These are phyloP conservation scores for Diospyros kaki DNA, from an alignment of 148 eudicot genomes.

Conservation along the genomic window DNA sequence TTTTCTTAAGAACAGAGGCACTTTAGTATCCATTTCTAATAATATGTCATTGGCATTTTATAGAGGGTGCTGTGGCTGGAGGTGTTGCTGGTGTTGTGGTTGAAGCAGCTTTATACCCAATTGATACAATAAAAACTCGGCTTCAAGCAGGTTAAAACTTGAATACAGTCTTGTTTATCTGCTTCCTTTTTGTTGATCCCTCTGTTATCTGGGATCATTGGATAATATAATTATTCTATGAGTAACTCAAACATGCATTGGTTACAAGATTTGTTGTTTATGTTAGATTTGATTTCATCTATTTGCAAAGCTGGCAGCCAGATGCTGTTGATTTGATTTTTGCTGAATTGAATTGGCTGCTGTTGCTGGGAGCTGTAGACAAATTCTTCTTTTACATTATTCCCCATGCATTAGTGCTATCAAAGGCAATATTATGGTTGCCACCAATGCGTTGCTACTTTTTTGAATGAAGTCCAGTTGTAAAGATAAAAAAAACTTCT, in stretches of 20 bases:
- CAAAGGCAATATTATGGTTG: neutral
- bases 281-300: neutral
- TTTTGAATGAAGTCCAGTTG: neutral
- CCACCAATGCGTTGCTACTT: neutral
- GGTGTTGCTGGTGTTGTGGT: slow-evolving; percentile 80
- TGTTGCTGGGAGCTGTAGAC: neutral
- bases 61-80: slow-evolving; percentile 87
- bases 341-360: neutral
- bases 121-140: slow-evolving; percentile 89
- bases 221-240: neutral
- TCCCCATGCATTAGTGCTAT: neutral
- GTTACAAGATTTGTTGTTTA: neutral
- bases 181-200: neutral
- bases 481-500: neutral
- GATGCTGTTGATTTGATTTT: neutral
- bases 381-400: neutral
- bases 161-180: neutral
- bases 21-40: neutral
- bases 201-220: neutral
- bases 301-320: neutral
- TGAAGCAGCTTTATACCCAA: slow-evolving; percentile 74
- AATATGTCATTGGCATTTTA: slow-evolving; percentile 15
- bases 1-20: no score
- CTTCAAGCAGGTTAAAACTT: slow-evolving; percentile 66
- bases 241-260: neutral